Percentiles rank a stretch among this genome's conserved stretches.
Evolutionary conservation across 495 filamentous ascomycete species (phyloP).

Genomic region (Trichocladium antarcticum): DNA sequence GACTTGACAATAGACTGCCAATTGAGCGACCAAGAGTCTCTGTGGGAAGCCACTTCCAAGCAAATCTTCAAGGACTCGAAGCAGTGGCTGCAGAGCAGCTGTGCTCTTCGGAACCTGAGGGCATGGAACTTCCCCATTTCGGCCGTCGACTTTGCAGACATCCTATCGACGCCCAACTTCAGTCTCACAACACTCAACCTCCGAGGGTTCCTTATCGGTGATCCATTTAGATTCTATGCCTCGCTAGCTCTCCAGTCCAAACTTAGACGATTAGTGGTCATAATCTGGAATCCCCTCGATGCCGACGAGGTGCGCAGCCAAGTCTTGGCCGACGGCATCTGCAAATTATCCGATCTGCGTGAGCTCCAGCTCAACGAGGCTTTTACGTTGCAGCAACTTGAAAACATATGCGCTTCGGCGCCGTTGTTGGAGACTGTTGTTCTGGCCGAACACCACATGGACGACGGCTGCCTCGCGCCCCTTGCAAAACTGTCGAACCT

Average conservation of each 20-base stretch:
- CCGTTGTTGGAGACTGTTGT: too few relatives aligned
- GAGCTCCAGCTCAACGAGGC: too few relatives aligned
- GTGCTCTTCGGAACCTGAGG: too few relatives aligned
- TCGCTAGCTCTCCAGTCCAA: background rate
- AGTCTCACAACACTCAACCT: conserved; percentile 20
- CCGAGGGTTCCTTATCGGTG: conserved; percentile 4
- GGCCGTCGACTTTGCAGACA: conserved; percentile 36
- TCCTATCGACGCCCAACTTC: conserved; percentile 31
- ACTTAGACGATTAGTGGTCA: background rate
- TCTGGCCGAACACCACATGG: too few relatives aligned
- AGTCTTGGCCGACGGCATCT: background rate
- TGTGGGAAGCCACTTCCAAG: conserved; percentile 37
- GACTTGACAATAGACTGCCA: conserved; percentile 12
- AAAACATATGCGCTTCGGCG: too few relatives aligned
- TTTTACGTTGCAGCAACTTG: too few relatives aligned
- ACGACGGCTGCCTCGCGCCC: too few relatives aligned
- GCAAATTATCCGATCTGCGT: too few relatives aligned
- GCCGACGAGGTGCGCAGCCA: background rate
- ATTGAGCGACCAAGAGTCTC: background rate
- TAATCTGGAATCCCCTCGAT: background rate
- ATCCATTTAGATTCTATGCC: background rate
- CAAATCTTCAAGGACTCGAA: conserved; percentile 41
- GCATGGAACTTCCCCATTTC: too few relatives aligned
- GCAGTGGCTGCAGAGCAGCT: conserved; percentile 48
- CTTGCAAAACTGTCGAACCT: too few relatives aligned